Base-by-base conservation (phyloP, 352 stramenopile genomes). In the Aphanomyces astaci region DNA sequence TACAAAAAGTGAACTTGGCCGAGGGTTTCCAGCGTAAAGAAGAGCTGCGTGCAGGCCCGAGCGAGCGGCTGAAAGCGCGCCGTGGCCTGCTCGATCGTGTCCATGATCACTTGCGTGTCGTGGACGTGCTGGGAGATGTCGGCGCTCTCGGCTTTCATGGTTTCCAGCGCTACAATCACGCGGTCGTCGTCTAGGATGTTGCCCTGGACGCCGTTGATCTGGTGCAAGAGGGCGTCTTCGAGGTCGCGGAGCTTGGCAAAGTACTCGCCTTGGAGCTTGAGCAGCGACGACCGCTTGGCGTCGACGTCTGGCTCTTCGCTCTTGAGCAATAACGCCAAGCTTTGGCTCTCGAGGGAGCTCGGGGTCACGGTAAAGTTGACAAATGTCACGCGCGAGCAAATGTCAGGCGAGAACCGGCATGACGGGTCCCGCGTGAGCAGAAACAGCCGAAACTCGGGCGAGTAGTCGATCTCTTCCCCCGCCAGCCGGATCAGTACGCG, bases 351-450 rank as follows among this genome's bases (percentile, higher is more conserved):
- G 27, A 99, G 79, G n/a, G 96, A 98, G 31, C 92, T 98, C 9
- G 96, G 96, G 11, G 97, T 99, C 43, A 99, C 95, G 4, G 97
- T 99, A 72, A 99, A 99, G 78, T 99, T 99, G 17, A 99, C 89
- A 68, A 99, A 90, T 17, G 97, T 99, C 31, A 99, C 96, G 39
- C 97, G 94, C 53, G 94, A 99, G 74, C 96, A 99, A 63, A 99
- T 92, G 75, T 99, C 98, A n/a, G 97, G 97, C 5, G 97, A 96
- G 53, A 99, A 97, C 32, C 96, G 92, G 30, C 97, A 98, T 5
- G 89, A 96, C 46, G 96, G 90, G 73, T 99, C 97, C 71, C 98
- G 94, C 25, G 97, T 99, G 57, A 96, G 97, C n/a, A 99, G 78
- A 74, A 99, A 98, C 36, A 99, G 89, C 64, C 94, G 89, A 77